Base-by-base conservation (phyloP, 1,139 yeast species). In the Scheffersomyces quercinus region DNA sequence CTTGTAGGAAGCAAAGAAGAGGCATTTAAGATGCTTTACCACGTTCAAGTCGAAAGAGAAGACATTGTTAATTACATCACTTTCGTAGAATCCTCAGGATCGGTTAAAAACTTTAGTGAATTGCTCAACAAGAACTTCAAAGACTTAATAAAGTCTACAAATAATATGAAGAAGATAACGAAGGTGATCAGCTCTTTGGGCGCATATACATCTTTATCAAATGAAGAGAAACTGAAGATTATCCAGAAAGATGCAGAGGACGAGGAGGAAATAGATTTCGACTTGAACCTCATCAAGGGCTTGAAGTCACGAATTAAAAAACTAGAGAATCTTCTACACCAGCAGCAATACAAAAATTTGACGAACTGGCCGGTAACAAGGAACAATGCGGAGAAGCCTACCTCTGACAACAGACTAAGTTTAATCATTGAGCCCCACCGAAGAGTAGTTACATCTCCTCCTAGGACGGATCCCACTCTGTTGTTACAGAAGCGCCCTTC, bases 241-340 rank as follows among this genome's bases (percentile, higher is more conserved):
- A 40, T 39, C n/a, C 43, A 42, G 26, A 40, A 40, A 33, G 51
- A 52, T 33, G 38, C 24, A 36, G 51, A 44, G 28, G 60, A 44
- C 9, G 47, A 38, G 11, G 69, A 53, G 7, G 67, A 62, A 3
- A 44, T 47, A 9, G 68, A 64, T 31, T 51, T 54, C 42, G 75
- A 73, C 48, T 56, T 67, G 35, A 67, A 71, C 36, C 51, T 78
- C 10, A 66, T 82, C 3, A 73, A 72, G 50, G 87, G 86, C 0
- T 78, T 84, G 47, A 79, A 81, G 54, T 62, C 71, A 14, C 64
- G 90, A 43, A 82, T 85, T 20, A 77, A 73, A 50, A 85, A 82
- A 52, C 67, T 85, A 39, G 95, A 86, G 53, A 81, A 77, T 45
- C 62, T 85, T 29, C 61, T 86, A 11, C 90, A 85, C 56, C 88